Percentiles rank a stretch among this genome's conserved stretches.
Evolutionary conservation across 257 asterid genomes (phyloP).

Genomic region (Ocimum tenuiflorum): DNA sequence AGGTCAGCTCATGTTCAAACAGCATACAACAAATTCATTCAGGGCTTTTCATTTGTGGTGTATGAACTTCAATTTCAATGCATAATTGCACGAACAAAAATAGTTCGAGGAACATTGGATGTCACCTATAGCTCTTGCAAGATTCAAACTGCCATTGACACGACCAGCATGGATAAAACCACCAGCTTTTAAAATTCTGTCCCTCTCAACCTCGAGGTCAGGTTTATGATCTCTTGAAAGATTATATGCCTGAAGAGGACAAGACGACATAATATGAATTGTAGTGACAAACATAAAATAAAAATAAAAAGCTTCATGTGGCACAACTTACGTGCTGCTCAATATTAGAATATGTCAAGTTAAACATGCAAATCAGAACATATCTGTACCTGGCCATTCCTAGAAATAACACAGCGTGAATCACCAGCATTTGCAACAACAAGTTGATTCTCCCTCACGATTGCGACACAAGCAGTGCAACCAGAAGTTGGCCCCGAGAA

Average conservation of each 20-base stretch:
- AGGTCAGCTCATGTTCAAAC: background rate
- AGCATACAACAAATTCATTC: background rate
- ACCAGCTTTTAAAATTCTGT: slow-evolving; percentile 83
- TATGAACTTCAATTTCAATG: background rate
- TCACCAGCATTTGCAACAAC: slow-evolving; percentile 96
- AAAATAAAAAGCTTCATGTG: background rate
- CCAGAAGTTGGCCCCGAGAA: slow-evolving; percentile 97
- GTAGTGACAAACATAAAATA: background rate
- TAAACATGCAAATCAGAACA: slow-evolving; percentile 3
- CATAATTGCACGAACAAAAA: slow-evolving; percentile 13
- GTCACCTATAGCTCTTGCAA: slow-evolving; percentile 88
- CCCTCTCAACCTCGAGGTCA: slow-evolving; percentile 85
- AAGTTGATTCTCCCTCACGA: slow-evolving; percentile 69
- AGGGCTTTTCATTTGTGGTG: background rate
- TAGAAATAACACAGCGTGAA: slow-evolving; percentile 93
- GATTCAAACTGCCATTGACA: slow-evolving; percentile 89
- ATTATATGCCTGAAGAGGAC: slow-evolving; percentile 63
- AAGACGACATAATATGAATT: slow-evolving; percentile 1
- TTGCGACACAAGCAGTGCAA: slow-evolving; percentile 88
- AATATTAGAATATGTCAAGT: background rate
- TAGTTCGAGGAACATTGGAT: background rate
- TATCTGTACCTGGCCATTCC: slow-evolving; percentile 81
- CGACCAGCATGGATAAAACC: slow-evolving; percentile 96
- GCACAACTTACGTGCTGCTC: background rate
- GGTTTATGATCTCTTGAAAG: slow-evolving; percentile 98